Percentiles rank a stretch among this genome's conserved stretches.
phyloP scores from a whole-genome alignment of 2,329 filamentous ascomycete genomes.

The Aspergillus felis region DNA sequence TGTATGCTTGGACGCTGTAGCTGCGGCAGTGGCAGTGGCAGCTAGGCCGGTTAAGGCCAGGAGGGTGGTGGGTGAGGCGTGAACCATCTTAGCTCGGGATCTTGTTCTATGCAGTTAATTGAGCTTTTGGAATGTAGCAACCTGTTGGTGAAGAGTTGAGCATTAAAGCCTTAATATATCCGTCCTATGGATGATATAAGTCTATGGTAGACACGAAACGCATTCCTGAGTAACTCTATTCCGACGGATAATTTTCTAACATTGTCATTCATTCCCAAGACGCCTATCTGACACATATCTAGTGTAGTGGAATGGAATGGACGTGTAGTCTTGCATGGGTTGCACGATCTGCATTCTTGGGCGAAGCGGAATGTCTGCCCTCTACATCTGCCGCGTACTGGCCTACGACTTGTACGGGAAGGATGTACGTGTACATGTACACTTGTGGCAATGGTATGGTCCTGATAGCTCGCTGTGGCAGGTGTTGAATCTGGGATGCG shows the following conservation, averaged over 20 bases:
- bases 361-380: neutral
- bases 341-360: neutral
- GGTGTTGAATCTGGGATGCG: neutral
- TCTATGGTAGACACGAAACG: neutral
- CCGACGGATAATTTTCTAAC: neutral
- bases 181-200: neutral
- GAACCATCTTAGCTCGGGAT: neutral
- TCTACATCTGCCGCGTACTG: neutral
- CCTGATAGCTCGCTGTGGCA: neutral
- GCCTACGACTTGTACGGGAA: neutral
- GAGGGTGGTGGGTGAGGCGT: neutral
- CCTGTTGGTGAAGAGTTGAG: neutral
- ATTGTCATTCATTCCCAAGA: neutral
- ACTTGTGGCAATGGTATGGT: neutral
- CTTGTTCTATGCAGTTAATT: neutral
- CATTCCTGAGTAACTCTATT: neutral
- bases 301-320: neutral
- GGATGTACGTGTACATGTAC: neutral
- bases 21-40: neutral
- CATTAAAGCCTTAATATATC: neutral
- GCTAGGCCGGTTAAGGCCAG: neutral
- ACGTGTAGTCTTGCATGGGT: neutral
- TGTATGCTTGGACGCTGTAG: neutral
- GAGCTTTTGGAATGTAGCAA: no score
- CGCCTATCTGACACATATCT: neutral